Evolutionary conservation across 1,284 basidiomycete species (phyloP), one percentile per base, ranked within the genome.

Genomic region (Cutaneotrichosporon arboriforme): DNA sequence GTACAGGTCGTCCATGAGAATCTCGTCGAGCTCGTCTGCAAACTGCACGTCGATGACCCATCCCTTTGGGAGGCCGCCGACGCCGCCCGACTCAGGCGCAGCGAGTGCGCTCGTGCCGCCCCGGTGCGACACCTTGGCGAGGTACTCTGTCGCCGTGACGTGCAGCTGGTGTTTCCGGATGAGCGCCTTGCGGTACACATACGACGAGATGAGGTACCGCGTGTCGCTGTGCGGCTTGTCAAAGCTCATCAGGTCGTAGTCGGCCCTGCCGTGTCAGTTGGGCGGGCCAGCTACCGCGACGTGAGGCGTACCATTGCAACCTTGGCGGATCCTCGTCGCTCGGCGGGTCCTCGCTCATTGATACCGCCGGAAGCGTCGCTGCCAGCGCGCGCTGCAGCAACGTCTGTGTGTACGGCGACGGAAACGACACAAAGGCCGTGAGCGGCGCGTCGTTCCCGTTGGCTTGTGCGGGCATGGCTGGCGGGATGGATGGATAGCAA

Each of bases 91-190:
- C 18, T 23, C 48, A 0, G 49, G 43, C 4, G 35, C 4, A 1
- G 57, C 51, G 8, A 64, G 55, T 3, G 59, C 36, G 17, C 48
- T 57, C 18, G 39, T 18, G 1, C 57, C 51, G 10, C 61, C 59
- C 1, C 74, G 57, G 55, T 73, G 66, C 9, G 46, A 79, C 56
- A 84, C 79, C 74, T 97, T 96, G 42, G 80, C 83, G 49, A 85
- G 67, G 72, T 89, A 90, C 34, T 83, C 81, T 18, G 81, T 81
- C 17, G 94, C 81, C 42, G 84, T 85, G 35, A 83, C 81, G 21
- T 92, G 86, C 3, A 98, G 80, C 70, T 87, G 92, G 68, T 97
- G 92, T 72, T 98, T 98, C 52, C 96, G 83, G 61, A 97, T 98
- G 41, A 98, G 80, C 22, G 87, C 86, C 71, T 97, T 94, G 49